Conservation (phyloP, 2,329 filamentous ascomycete species). For the Rhynchosporium secalis region DNA sequence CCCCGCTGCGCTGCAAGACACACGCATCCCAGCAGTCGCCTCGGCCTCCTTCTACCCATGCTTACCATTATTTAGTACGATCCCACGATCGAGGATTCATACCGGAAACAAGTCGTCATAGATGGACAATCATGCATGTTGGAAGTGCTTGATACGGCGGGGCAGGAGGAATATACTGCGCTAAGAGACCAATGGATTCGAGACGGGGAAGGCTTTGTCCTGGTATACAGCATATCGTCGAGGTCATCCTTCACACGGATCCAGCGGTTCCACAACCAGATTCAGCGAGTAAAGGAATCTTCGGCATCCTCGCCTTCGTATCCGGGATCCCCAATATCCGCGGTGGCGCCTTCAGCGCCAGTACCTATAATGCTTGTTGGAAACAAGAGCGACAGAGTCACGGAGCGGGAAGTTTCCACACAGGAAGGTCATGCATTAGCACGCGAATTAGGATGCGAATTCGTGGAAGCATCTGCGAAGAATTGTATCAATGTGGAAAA, state of each 20-base stretch:
- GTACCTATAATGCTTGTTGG: conserved; percentile 98
- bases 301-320: conserved; percentile 74
- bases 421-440: conserved; percentile 93
- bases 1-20: neutral
- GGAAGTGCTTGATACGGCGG: conserved; percentile 94
- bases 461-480: conserved; percentile 95
- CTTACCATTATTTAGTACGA: conserved; percentile 56
- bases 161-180: conserved; percentile 97
- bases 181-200: conserved; percentile 97
- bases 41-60: conserved; percentile 16
- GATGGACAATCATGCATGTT: conserved; percentile 96
- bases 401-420: conserved; percentile 92
- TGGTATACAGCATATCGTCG: conserved; percentile 98
- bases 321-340: conserved; percentile 69
- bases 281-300: conserved; percentile 95
- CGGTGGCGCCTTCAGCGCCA: conserved; percentile 52
- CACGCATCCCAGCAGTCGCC: neutral
- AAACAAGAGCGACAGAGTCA: conserved; percentile 96
- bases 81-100: conserved; percentile 85
- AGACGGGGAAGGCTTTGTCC: conserved; percentile 93
- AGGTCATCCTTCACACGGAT: conserved; percentile 93
- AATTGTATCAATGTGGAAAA: conserved; percentile 99
- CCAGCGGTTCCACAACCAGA: conserved; percentile 94
- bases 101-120: conserved; percentile 88
- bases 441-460: conserved; percentile 90